Evolutionary conservation across 352 stramenopile genomes (phyloP).

Genomic region (Stramenopiles sp.): DNA sequence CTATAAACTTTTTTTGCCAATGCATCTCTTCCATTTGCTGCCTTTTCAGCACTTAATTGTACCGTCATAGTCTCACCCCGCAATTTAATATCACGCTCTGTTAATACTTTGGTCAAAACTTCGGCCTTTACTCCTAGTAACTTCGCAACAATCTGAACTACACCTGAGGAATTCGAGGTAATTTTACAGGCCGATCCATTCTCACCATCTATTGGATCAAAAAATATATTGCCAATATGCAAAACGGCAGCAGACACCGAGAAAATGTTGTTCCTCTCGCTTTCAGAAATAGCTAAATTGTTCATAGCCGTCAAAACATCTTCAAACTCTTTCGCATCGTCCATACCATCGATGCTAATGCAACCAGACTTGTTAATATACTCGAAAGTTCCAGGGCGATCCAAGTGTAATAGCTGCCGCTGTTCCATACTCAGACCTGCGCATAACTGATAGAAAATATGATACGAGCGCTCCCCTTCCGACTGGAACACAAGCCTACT

Average conservation of each 20-base stretch:
- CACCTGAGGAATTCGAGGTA: constrained; percentile 31
- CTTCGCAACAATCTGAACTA: constrained; percentile 33
- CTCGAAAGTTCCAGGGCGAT: constrained; percentile 59
- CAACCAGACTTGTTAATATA: constrained; percentile 81
- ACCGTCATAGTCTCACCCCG: neutral
- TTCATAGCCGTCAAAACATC: constrained; percentile 70
- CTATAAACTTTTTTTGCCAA: constrained; percentile 78
- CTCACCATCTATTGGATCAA: too few relatives aligned
- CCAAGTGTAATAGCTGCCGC: neutral
- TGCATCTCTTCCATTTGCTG: constrained; percentile 71
- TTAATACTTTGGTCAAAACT: constrained; percentile 55
- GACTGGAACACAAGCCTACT: constrained; percentile 63
- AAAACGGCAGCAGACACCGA: constrained; percentile 82
- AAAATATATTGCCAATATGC: constrained; percentile 89
- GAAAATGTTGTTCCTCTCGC: constrained; percentile 79
- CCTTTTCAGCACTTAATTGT: constrained; percentile 23
- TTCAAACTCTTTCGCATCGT: constrained; percentile 61
- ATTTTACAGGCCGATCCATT: too few relatives aligned
- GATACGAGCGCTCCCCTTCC: constrained; percentile 80
- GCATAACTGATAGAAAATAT: constrained; percentile 87
- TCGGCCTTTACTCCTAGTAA: constrained; percentile 54
- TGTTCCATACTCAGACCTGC: constrained; percentile 19
- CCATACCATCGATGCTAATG: constrained; percentile 67
- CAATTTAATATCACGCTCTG: neutral
- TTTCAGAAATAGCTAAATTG: constrained; percentile 55